Evolutionary conservation across 495 filamentous ascomycete genomes (phyloP), one percentile per base, ranked within the genome.

Genomic region (Neurospora pannonica): DNA sequence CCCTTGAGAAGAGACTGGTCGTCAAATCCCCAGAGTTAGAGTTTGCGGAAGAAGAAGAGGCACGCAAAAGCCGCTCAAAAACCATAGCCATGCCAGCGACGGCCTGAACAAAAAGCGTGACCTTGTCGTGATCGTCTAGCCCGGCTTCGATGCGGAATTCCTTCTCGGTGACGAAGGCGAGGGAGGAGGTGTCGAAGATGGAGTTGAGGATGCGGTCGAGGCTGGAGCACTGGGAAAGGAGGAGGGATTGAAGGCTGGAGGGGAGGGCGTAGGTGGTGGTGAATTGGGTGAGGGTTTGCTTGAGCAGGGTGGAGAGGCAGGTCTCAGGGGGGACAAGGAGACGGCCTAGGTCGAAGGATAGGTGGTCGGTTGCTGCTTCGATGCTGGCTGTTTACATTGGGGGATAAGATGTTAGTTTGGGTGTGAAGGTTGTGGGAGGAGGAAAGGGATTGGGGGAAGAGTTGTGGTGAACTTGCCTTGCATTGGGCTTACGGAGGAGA

Each of bases 11-110:
- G 0, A 78, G 0, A 9, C 72, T 38, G 0, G 38, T 21, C 6
- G 78, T 76, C 0, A 80, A 11, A 2, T 76, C 71, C 3, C 15
- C 5, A 3, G 38, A 69, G 0, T 36, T 28, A 2, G 70, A 42
- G 17, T 11, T 70, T 28, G 21, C 21, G 24, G 13, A 62, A 9
- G 54, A 34, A 62, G 54, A 62, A 62, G 1, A 54, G 7, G 46
- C 46, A 54, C 0, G 54, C 2, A 62, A 34, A 13, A 82, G 74
- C 0, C 77, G 72, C 39, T 73, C 74, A 73, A 79, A 80, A 70
- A 82, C 15, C 69, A 79, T 24, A 8, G 76, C 77, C 42, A 82
- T 77, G 31, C 79, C 81, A 3, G 78, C 77, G 0, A 82, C 75
- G 39, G 80, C 81, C 37, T 82, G 80, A 21, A 77, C 37, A 37